Conservation (phyloP, 768 basidiomycete genomes). For the Mycena albidolilacea region DNA sequence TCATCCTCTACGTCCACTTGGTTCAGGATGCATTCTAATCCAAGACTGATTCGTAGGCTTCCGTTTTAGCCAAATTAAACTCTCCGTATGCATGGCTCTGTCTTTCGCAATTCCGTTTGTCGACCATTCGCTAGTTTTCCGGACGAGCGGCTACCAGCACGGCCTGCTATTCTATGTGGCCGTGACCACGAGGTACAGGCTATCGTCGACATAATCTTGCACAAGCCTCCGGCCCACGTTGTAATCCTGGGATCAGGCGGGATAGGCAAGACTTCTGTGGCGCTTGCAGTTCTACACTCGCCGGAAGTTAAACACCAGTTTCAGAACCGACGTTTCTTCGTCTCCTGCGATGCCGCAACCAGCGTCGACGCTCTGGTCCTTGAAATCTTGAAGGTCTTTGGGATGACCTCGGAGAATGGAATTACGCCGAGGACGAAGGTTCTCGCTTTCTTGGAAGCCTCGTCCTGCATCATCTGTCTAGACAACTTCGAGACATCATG, state of each 20-base stretch:
- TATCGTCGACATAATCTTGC: background rate
- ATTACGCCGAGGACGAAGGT: background rate
- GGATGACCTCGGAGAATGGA: background rate
- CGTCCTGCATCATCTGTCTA: background rate
- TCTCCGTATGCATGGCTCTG: background rate
- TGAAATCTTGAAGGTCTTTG: background rate
- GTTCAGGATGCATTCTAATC: background rate
- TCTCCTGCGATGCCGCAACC: background rate
- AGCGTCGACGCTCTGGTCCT: background rate
- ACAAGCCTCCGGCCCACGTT: background rate
- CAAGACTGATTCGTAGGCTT: background rate
- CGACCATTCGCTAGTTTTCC: background rate
- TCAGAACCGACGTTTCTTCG: background rate
- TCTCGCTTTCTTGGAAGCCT: background rate
- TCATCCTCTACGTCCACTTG: background rate
- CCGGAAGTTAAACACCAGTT: background rate
- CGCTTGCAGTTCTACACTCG: background rate
- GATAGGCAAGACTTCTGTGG: conserved; percentile 1
- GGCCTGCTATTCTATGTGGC: background rate
- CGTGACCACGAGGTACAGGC: background rate
- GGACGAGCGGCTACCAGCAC: background rate
- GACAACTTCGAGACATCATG: background rate
- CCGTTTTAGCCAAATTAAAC: background rate
- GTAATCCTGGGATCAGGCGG: background rate
- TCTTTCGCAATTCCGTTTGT: background rate